Conservation (phyloP, 2,329 filamentous ascomycete species). For the Claviceps purpurea region DNA sequence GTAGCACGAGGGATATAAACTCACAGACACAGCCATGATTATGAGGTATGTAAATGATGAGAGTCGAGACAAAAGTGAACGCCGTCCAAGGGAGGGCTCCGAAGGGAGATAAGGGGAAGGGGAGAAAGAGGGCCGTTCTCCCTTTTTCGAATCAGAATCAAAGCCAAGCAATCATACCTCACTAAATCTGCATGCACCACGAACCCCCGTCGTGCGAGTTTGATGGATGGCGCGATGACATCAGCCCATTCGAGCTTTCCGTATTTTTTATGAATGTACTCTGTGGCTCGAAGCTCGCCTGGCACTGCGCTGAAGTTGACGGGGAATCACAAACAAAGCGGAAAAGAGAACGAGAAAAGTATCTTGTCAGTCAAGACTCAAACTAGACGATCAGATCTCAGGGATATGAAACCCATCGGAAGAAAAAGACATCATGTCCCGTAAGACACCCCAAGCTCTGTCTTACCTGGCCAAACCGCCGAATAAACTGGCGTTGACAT, state of each 20-base stretch:
- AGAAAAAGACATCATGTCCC: neutral
- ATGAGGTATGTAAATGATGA: too few relatives aligned
- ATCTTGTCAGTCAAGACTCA: neutral
- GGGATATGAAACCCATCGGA: neutral
- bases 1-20: too few relatives aligned
- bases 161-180: slow-evolving; percentile 11
- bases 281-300: slow-evolving; percentile 59
- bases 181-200: slow-evolving; percentile 57
- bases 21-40: neutral
- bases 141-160: neutral
- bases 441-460: neutral
- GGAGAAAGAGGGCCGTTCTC: too few relatives aligned
- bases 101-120: neutral
- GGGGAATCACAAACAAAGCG: neutral
- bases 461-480: slow-evolving; percentile 60
- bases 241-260: slow-evolving; percentile 50
- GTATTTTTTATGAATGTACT: slow-evolving; percentile 58
- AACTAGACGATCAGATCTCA: neutral
- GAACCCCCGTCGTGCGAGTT: slow-evolving; percentile 61
- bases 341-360: neutral
- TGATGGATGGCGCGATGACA: slow-evolving; percentile 57
- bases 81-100: neutral
- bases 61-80: neutral
- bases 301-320: slow-evolving; percentile 40
- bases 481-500: slow-evolving; percentile 47